Evolutionary conservation across 805 yeast species (phyloP).

Genomic region (Saccharomyces jurei): DNA sequence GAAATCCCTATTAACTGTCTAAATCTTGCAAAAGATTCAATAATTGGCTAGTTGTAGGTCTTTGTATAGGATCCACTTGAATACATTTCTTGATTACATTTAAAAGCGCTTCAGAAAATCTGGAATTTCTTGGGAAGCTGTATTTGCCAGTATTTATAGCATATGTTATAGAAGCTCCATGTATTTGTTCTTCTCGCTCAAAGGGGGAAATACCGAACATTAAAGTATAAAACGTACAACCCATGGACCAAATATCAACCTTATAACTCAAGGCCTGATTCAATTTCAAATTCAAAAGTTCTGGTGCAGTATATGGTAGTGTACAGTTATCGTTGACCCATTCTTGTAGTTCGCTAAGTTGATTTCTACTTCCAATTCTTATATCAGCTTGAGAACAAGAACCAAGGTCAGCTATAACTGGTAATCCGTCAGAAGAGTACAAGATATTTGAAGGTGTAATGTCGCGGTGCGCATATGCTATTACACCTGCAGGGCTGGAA

Average conservation of each 20-base stretch:
- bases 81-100: conserved; percentile 54
- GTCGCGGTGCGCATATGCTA: conserved; percentile 69
- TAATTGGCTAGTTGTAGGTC: conserved; percentile 61
- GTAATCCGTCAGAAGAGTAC: conserved; percentile 64
- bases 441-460: conserved; percentile 84
- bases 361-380: conserved; percentile 48
- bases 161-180: conserved; percentile 73
- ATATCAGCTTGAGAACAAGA: conserved; percentile 61
- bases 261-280: conserved; percentile 49
- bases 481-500: conserved; percentile 5
- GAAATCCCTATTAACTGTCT: neutral
- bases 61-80: conserved; percentile 45
- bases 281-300: conserved; percentile 66
- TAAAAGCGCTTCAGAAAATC: conserved; percentile 49
- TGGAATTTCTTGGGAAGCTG: conserved; percentile 27
- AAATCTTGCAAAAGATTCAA: conserved; percentile 35
- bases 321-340: conserved; percentile 71
- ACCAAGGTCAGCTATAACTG: conserved; percentile 80
- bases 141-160: conserved; percentile 67
- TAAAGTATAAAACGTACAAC: conserved; percentile 71
- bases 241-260: conserved; percentile 87
- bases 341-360: conserved; percentile 72
- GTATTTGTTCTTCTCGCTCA: conserved; percentile 69
- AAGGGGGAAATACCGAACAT: conserved; percentile 81
- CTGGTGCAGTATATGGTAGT: conserved; percentile 85